Evolutionary conservation across 257 asterid species (phyloP), one percentile per base, ranked within the genome.

Genomic region (Ajuga chamaepitys): DNA sequence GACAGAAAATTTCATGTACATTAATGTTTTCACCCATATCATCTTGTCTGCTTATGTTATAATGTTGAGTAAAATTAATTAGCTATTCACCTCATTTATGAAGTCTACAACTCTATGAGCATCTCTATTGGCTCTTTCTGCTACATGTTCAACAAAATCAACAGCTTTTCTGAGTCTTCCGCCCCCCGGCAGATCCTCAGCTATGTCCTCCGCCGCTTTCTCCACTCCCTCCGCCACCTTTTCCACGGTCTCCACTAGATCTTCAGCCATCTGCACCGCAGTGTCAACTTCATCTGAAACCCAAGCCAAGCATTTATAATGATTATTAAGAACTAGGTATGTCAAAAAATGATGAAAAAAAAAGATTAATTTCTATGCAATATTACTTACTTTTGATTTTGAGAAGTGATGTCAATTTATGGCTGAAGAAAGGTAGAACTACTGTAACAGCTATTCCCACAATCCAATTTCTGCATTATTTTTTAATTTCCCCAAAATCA

Each of bases 151-250:
- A 6, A 87, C 74, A 7, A 77, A 72, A 44, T 72, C 73, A 14
- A 80, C 83, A 0, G 62, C 64, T 57, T 62, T 74, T 68, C 68
- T 75, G 2, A 87, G 46, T 2, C 45, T 37, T 8, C 85, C 83
- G 5, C 82, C 87, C 51, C 68, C 78, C 1, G 93, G 90, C 28
- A 87, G 83, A 8, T 80, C 74, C 2, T 82, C 74, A 9, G 62
- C 41, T 7, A 75, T 34, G 12, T 79, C 63, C 72, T 84, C 86
- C 45, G 86, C 91, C 42, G 51, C 74, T 30, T 74, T 75, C 67
- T 84, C 91, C 61, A 85, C 77, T 20, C 70, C 73, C 6, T 76
- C 86, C 66, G 93, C 82, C 71, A 68, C 77, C 53, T 80, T 73
- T 40, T 73, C 91, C 21, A 78, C 80, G 24, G 68, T 84, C 65